Evolutionary conservation across 2,329 filamentous ascomycete species (phyloP).

Genomic region (Didymosphaeria variabile): DNA sequence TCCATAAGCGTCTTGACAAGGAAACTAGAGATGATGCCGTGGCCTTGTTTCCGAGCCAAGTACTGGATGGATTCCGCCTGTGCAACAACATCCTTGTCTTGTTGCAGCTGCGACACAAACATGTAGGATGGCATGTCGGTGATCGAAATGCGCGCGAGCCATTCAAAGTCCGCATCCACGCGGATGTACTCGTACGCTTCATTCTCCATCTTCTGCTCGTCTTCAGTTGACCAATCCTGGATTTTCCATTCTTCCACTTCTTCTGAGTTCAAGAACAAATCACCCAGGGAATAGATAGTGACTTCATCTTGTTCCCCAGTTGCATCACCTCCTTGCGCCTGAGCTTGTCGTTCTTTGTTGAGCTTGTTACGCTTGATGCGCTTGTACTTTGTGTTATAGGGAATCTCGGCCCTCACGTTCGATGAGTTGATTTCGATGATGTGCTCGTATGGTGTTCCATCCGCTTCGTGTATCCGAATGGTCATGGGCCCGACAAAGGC

Average conservation of each 20-base stretch:
- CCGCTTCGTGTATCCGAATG: slow-evolving; percentile 95
- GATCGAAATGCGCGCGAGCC: slow-evolving; percentile 83
- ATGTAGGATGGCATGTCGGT: slow-evolving; percentile 91
- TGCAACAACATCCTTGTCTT: slow-evolving; percentile 96
- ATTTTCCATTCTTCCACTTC: slow-evolving; percentile 86
- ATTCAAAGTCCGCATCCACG: slow-evolving; percentile 97
- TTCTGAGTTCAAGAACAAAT: slow-evolving; percentile 83
- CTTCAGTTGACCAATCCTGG: slow-evolving; percentile 87
- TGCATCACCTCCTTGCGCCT: slow-evolving; percentile 69
- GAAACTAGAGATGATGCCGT: slow-evolving; percentile 87
- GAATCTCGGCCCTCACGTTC: slow-evolving; percentile 87
- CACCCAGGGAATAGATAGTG: slow-evolving; percentile 89
- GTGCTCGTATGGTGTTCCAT: slow-evolving; percentile 97
- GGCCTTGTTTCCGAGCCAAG: slow-evolving; percentile 71
- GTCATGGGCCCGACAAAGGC: slow-evolving; percentile 97
- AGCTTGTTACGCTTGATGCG: slow-evolving; percentile 87
- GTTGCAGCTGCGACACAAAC: slow-evolving; percentile 96
- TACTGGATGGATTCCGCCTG: slow-evolving; percentile 76
- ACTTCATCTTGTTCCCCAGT: slow-evolving; percentile 78
- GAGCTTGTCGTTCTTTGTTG: slow-evolving; percentile 78
- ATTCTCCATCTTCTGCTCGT: slow-evolving; percentile 89
- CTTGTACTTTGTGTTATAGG: slow-evolving; percentile 99
- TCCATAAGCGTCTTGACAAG: slow-evolving; percentile 91
- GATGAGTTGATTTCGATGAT: slow-evolving; percentile 95
- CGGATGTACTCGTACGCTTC: slow-evolving; percentile 99